Conservation (phyloP, 331 rosid species). For the Malus hybrid region DNA sequence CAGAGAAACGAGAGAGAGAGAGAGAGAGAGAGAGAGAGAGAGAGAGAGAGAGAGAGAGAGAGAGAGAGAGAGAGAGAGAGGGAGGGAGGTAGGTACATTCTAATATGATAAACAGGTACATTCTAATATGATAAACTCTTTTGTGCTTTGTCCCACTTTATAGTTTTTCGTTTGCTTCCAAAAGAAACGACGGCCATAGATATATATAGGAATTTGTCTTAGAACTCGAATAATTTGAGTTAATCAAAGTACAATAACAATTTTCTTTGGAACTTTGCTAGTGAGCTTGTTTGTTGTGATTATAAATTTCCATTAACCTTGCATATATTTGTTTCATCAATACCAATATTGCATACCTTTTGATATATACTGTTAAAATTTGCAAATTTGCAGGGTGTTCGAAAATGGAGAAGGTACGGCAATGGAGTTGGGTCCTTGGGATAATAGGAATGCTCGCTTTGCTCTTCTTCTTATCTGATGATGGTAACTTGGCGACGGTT, state of each 20-base stretch:
- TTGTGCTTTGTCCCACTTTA: conserved; percentile 8
- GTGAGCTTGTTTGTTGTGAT: not conserved
- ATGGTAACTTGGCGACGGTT: not conserved
- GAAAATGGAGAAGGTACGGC: conserved; percentile 13
- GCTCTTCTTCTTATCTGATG: conserved; percentile 11
- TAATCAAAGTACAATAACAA: not conserved
- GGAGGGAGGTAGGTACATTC: not conserved
- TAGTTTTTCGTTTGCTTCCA: conserved; percentile 5
- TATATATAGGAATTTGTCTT: not conserved
- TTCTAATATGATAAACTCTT: not conserved
- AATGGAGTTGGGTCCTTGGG: conserved; percentile 14
- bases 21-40: not conserved
- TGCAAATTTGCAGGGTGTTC: not conserved
- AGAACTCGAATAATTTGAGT: not conserved
- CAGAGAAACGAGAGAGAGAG: not conserved
- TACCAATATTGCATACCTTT: not conserved
- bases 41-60: not conserved
- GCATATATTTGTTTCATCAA: not conserved
- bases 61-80: not conserved
- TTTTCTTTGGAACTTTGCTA: not conserved
- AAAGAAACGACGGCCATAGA: conserved; percentile 1
- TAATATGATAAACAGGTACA: not conserved
- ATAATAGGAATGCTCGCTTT: conserved; percentile 17
- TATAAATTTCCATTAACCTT: not conserved
- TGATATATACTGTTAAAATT: not conserved